Conservation (phyloP, 1,284 basidiomycete species). For the Fomes fomentarius region DNA sequence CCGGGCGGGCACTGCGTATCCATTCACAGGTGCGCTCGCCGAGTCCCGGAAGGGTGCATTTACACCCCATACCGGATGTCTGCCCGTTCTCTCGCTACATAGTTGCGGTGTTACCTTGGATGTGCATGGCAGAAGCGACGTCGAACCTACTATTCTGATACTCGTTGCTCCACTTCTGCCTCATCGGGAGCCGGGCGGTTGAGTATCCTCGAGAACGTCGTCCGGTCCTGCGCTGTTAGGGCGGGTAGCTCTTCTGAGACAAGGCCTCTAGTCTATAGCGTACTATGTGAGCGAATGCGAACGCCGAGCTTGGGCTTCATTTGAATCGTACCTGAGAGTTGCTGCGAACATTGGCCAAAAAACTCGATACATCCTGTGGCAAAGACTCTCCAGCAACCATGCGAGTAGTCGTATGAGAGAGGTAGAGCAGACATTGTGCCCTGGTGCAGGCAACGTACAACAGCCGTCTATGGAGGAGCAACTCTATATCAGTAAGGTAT, state of each 20-base stretch:
- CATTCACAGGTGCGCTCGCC: background rate
- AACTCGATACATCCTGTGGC: slow-evolving; percentile 47
- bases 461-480: slow-evolving; percentile 57
- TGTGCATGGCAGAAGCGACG: too few relatives aligned
- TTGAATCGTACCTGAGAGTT: slow-evolving; percentile 42
- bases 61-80: slow-evolving; percentile 17
- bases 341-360: slow-evolving; percentile 44
- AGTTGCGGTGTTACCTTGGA: too few relatives aligned
- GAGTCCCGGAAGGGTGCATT: slow-evolving; percentile 19
- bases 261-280: slow-evolving; percentile 13
- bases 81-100: slow-evolving; percentile 11
- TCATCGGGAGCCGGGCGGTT: slow-evolving; percentile 43
- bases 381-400: slow-evolving; percentile 55
- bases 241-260: slow-evolving; percentile 21
- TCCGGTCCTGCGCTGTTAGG: slow-evolving; percentile 13
- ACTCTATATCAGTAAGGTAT: background rate
- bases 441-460: slow-evolving; percentile 93
- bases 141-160: slow-evolving; percentile 47
- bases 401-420: slow-evolving; percentile 54
- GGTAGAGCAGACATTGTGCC: slow-evolving; percentile 77
- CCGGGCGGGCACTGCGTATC: slow-evolving; percentile 4
- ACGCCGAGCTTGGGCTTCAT: background rate
- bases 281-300: background rate
- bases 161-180: slow-evolving; percentile 41
- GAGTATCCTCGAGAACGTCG: slow-evolving; percentile 37